phyloP scores from a whole-genome alignment of 2,329 filamentous ascomycete genomes.

The Chaetomium sp. region DNA sequence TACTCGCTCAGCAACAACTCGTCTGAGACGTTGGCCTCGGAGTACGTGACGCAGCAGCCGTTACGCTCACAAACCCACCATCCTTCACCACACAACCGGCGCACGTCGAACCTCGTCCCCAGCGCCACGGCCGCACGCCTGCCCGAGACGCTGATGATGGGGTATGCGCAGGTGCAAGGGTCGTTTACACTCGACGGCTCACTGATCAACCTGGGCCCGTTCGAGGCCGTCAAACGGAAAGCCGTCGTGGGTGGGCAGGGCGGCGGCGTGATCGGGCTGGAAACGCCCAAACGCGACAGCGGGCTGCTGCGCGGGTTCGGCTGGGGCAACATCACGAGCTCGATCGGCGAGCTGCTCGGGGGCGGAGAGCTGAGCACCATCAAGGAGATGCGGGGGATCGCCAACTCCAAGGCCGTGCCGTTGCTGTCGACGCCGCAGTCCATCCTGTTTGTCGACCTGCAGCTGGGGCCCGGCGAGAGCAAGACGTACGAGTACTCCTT shows the following conservation, averaged over 20 bases:
- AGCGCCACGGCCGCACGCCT: slow-evolving; percentile 34
- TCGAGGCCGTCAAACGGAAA: slow-evolving; percentile 94
- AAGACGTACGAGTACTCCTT: slow-evolving; percentile 83
- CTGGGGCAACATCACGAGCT: slow-evolving; percentile 83
- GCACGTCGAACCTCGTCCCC: slow-evolving; percentile 39
- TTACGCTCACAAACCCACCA: slow-evolving; percentile 29
- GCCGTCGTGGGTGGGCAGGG: slow-evolving; percentile 83
- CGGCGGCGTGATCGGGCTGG: slow-evolving; percentile 77
- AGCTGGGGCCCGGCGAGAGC: slow-evolving; percentile 81
- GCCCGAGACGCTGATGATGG: slow-evolving; percentile 91
- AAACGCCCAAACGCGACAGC: slow-evolving; percentile 65
- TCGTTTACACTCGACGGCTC: slow-evolving; percentile 90
- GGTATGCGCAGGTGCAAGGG: slow-evolving; percentile 88
- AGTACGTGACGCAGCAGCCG: slow-evolving; percentile 60
- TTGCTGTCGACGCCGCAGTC: slow-evolving; percentile 93
- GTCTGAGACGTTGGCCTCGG: slow-evolving; percentile 84
- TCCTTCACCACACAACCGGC: slow-evolving; percentile 39
- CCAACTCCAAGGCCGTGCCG: slow-evolving; percentile 79
- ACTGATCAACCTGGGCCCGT: slow-evolving; percentile 78
- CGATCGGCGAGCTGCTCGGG: slow-evolving; percentile 80
- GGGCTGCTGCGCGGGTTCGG: slow-evolving; percentile 78
- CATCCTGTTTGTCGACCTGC: slow-evolving; percentile 88
- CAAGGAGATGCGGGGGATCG: slow-evolving; percentile 86
- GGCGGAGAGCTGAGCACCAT: slow-evolving; percentile 85
- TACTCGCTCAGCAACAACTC: slow-evolving; percentile 95